Evolutionary conservation across 306 rosid genomes (phyloP), one percentile per base, ranked within the genome.

Genomic region (Dalbergia oliveri): DNA sequence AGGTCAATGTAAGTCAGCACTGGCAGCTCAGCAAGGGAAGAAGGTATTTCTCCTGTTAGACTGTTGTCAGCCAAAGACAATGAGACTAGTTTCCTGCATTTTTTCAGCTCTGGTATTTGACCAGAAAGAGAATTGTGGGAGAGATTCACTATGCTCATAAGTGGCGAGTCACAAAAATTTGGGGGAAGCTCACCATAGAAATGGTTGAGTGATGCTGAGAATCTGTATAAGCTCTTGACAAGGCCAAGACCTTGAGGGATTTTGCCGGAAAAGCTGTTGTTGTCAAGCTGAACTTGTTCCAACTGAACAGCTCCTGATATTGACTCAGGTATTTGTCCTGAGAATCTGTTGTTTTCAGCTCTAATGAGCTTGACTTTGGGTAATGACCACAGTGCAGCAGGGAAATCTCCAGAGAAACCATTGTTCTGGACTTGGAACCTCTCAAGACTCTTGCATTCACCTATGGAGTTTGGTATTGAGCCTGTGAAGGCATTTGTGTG

Each of bases 271-370:
- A 95, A 90, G 70, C 69, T 87, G 83, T 95, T 95, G 78, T 90
- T 91, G 84, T 95, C 99, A 79, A 95, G 86, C 83, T 95, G 99
- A 88, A 95, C 91, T 82, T 95, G 99, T 89, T 95, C 99, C 69
- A 95, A 85, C 23, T 89, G 91, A 75, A 79, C 64, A 83, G 98
- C 97, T 83, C 61, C 84, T n/a, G 97, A 91, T 66, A 95, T 84
- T 5, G 93, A 89, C 33, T 95, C 96, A 13, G 99, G 98, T 73
- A 95, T 82, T 84, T 81, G 85, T 50, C 99, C 99, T 9, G 96
- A 90, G 81, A 95, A 89, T 18, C 87, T 74, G 72, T 95, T 95
- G 79, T 91, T 95, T 78, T 95, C 99, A 80, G 92, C 99, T 88
- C 99, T 84, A 11, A 95, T 85, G 72, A 91, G 99, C 90, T 90